phyloP scores from a whole-genome alignment of 768 basidiomycete species.

The Russula dissimulans region DNA sequence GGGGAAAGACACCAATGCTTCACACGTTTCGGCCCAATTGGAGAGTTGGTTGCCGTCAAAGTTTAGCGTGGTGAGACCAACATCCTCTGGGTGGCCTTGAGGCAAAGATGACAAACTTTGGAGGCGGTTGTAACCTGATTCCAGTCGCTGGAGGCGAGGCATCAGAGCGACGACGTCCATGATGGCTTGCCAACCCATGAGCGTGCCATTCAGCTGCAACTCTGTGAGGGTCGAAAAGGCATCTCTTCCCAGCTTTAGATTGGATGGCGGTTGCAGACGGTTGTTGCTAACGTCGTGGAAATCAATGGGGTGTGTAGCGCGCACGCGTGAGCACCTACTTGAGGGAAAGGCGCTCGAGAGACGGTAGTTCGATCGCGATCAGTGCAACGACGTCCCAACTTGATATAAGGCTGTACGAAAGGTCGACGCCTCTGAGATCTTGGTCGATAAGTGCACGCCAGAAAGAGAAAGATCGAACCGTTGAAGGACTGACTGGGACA shows the following conservation, averaged over 20 bases:
- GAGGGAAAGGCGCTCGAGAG: slow-evolving; percentile 56
- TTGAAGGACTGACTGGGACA: slow-evolving; percentile 53
- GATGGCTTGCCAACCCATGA: slow-evolving; percentile 65
- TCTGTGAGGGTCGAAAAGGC: slow-evolving; percentile 50
- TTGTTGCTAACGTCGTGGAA: slow-evolving; percentile 32
- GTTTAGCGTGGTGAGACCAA: slow-evolving; percentile 44
- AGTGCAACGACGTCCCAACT: slow-evolving; percentile 60
- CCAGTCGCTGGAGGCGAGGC: slow-evolving; percentile 45
- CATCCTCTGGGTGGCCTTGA: slow-evolving; percentile 7
- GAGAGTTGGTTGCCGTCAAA: slow-evolving; percentile 57
- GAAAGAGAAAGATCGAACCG: slow-evolving; percentile 15
- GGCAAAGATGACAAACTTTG: slow-evolving; percentile 23
- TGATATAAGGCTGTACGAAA: slow-evolving; percentile 66
- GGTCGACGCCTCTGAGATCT: slow-evolving; percentile 50
- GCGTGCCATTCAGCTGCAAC: slow-evolving; percentile 65
- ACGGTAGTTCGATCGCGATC: slow-evolving; percentile 53
- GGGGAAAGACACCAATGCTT: slow-evolving; percentile 23
- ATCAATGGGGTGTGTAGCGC: slow-evolving; percentile 10
- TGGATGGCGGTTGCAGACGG: slow-evolving; percentile 41
- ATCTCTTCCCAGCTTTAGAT: slow-evolving; percentile 25
- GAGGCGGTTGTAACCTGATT: slow-evolving; percentile 66
- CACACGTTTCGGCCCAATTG: slow-evolving; percentile 45
- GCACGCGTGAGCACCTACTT: slow-evolving; percentile 49
- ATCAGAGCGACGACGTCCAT: slow-evolving; percentile 40
- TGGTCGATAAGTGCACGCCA: background rate